Conservation (phyloP, 2,329 filamentous ascomycete species). For the Hypoxylon sp. region DNA sequence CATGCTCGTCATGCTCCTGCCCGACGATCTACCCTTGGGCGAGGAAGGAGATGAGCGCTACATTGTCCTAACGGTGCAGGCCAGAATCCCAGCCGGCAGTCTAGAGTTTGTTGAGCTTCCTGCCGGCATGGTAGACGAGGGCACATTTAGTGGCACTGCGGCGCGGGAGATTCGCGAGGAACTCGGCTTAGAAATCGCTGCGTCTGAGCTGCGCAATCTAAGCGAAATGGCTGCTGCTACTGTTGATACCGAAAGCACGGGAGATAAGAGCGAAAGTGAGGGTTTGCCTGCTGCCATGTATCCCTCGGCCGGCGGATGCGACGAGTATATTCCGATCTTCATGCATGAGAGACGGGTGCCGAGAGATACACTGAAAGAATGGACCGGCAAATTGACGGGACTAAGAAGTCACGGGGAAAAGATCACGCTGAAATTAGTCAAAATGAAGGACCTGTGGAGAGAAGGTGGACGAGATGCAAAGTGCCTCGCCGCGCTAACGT, state of each 20-base stretch:
- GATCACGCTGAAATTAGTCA: slow-evolving; percentile 73
- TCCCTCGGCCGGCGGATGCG: slow-evolving; percentile 72
- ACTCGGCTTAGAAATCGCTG: slow-evolving; percentile 67
- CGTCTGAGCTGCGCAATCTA: slow-evolving; percentile 64
- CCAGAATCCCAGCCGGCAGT: slow-evolving; percentile 69
- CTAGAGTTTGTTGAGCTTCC: slow-evolving; percentile 70
- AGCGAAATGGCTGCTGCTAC: slow-evolving; percentile 61
- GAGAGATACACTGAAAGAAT: slow-evolving; percentile 65
- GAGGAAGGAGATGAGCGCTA: slow-evolving; percentile 60
- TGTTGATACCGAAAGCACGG: background rate
- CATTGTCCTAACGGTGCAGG: slow-evolving; percentile 72
- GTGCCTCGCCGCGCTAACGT: slow-evolving; percentile 70
- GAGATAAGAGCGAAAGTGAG: slow-evolving; percentile 46
- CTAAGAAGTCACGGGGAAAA: slow-evolving; percentile 71
- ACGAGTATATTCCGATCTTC: slow-evolving; percentile 73
- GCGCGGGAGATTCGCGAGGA: slow-evolving; percentile 75
- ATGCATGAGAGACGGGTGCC: slow-evolving; percentile 68
- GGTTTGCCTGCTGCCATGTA: slow-evolving; percentile 66
- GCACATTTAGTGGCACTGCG: slow-evolving; percentile 69
- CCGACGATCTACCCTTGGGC: slow-evolving; percentile 60
- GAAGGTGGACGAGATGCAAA: slow-evolving; percentile 72
- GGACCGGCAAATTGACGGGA: slow-evolving; percentile 71
- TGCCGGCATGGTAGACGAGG: slow-evolving; percentile 71
- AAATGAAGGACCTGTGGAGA: slow-evolving; percentile 70
- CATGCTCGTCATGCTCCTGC: slow-evolving; percentile 71